Evolutionary conservation across 2,329 filamentous ascomycete genomes (phyloP), one percentile per base, ranked within the genome.

Genomic region (Neonectria faginata): DNA sequence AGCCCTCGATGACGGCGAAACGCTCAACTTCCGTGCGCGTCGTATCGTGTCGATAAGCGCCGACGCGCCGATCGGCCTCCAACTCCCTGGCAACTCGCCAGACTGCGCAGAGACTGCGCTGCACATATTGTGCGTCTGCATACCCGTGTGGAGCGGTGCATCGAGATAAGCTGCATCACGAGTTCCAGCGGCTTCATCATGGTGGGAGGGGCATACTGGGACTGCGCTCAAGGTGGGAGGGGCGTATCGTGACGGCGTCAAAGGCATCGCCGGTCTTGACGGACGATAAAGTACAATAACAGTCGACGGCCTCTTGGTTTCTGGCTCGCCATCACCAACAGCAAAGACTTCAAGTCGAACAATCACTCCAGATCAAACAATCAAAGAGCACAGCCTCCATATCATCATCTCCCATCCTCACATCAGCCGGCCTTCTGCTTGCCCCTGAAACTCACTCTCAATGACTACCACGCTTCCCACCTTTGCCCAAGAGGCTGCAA

Each of bases 71-170:
- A 42, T 42, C 39, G n/a, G n/a, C n/a, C 9, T 5, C 16, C 4
- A 20, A n/a, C 39, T 42, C n/a, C 39, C 39, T 42, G 39, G 39
- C 16, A 8, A 4, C 39, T n/a, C 4, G 39, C 8, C n/a, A n/a
- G 9, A 18, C 39, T 11, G 18, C 39, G 16, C 39, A 41, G 16
- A 9, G 5, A 20, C 39, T 10, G 39, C 39, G n/a, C 39, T 42
- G 39, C 39, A 42, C 39, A 18, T 42, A 18, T 42, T 42, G 39
- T 42, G 39, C 39, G 39, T 42, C 39, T 42, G 39, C 39, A 42
- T 42, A 42, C 39, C 39, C 39, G 39, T 42, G 39, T 42, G 39
- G 39, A 42, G n/a, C 39, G 39, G n/a, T 42, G 39, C 39, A 42
- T 42, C 39, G 39, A 42, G 39, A 42, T 42, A 42, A 42, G 39